A percentile compares a stretch with the other conserved stretches of the same genome.
phyloP scores from a whole-genome alignment of 2,329 filamentous ascomycete genomes.

The Scedosporium boydii region DNA sequence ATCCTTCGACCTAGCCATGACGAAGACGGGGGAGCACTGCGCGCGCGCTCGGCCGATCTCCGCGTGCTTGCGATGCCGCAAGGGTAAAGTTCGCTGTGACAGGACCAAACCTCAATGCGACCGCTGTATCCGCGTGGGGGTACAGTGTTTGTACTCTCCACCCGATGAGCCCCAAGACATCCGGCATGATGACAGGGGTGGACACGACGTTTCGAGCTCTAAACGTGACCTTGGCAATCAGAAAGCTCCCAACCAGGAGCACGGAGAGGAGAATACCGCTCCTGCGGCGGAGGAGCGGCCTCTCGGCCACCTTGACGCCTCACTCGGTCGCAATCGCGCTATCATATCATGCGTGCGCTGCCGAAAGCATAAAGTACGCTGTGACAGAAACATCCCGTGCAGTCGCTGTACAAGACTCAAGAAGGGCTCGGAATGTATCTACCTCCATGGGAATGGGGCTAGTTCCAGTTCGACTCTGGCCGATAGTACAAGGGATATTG shows the following conservation, averaged over 20 bases:
- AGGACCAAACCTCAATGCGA: slow-evolving; percentile 2
- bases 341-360: slow-evolving; percentile 25
- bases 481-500: slow-evolving; percentile 15
- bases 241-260: not conserved
- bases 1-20: too few relatives aligned
- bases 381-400: slow-evolving; percentile 26
- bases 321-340: slow-evolving; percentile 22
- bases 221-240: too few relatives aligned
- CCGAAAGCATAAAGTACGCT: slow-evolving; percentile 27
- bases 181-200: not conserved
- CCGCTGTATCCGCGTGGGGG: slow-evolving; percentile 5
- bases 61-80: slow-evolving; percentile 8
- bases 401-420: slow-evolving; percentile 19
- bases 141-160: slow-evolving; percentile 4
- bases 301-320: not conserved
- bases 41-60: not conserved
- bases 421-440: slow-evolving; percentile 24
- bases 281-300: not conserved
- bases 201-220: too few relatives aligned
- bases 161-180: not conserved
- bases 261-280: not conserved
- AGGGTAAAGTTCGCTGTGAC: slow-evolving; percentile 8
- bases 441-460: slow-evolving; percentile 24
- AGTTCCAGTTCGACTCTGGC: slow-evolving; percentile 17
- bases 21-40: not conserved